Percentiles rank a stretch among this genome's conserved stretches.
These are phyloP conservation scores for Candida glucosophila DNA, from an alignment of 1,139 yeast genomes.

Conservation along the genomic window DNA sequence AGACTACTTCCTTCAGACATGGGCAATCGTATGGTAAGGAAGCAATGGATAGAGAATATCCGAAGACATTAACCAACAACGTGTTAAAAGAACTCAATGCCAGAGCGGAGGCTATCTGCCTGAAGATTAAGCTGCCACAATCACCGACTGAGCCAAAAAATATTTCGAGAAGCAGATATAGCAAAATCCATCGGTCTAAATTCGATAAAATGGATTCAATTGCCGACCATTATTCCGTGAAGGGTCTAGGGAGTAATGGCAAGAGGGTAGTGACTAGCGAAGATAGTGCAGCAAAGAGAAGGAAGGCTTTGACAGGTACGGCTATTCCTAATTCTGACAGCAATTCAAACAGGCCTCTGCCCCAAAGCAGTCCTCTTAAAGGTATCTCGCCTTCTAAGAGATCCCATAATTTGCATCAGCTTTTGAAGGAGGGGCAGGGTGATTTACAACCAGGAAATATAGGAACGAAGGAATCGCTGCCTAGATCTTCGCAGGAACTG, in stretches of 20 bases:
- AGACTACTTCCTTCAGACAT: conserved; percentile 10
- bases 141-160: conserved; percentile 5
- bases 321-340: neutral
- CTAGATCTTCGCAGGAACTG: neutral
- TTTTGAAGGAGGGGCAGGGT: conserved; percentile 15
- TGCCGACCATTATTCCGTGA: conserved; percentile 29
- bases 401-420: conserved; percentile 28
- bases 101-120: conserved; percentile 24
- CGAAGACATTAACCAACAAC: conserved; percentile 30
- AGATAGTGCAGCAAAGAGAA: conserved; percentile 17
- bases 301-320: conserved; percentile 26
- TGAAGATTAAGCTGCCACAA: conserved; percentile 8
- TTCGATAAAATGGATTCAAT: conserved; percentile 37
- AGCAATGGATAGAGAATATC: conserved; percentile 24
- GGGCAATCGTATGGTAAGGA: neutral
- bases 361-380: conserved; percentile 12
- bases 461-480: neutral
- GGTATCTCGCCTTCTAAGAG: conserved; percentile 33
- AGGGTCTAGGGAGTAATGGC: conserved; percentile 3
- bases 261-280: conserved; percentile 6
- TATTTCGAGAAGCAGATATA: conserved; percentile 19
- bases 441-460: conserved; percentile 4
- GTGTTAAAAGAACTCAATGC: conserved; percentile 33
- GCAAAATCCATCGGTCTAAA: conserved; percentile 24
- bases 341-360: neutral